Percentiles rank a stretch among this genome's conserved stretches.
phyloP scores from a whole-genome alignment of 2,329 filamentous ascomycete species.

The Sarocladiaceae sp. region DNA sequence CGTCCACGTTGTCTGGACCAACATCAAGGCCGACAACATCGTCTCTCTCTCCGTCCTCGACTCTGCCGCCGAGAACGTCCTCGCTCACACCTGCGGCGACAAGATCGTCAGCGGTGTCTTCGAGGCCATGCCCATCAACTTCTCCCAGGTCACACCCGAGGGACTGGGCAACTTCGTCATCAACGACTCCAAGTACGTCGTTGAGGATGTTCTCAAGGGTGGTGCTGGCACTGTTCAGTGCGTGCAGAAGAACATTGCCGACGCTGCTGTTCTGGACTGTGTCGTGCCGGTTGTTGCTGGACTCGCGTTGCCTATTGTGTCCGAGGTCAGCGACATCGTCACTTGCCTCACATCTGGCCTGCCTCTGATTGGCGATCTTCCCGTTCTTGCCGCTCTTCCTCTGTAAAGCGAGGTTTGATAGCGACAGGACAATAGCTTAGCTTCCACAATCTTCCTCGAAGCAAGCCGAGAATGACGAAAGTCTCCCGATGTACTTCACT shows the following conservation, averaged over 20 bases:
- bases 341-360: conserved; percentile 11
- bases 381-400: conserved; percentile 2
- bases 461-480: no score
- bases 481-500: no score
- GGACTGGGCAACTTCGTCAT: conserved; percentile 9
- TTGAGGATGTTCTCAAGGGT: neutral
- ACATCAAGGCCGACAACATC: conserved; percentile 6
- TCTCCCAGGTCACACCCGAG: conserved; percentile 5
- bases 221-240: neutral
- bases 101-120: conserved; percentile 8
- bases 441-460: no score
- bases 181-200: neutral
- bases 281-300: conserved; percentile 2
- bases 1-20: conserved; percentile 10
- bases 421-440: no score
- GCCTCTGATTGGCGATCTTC: conserved; percentile 8
- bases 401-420: conserved; percentile 6
- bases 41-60: conserved; percentile 10
- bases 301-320: neutral
- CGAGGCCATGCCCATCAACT: conserved; percentile 10
- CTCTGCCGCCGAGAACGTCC: conserved; percentile 9
- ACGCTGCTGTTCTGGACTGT: conserved; percentile 9
- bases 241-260: conserved; percentile 4
- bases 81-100: conserved; percentile 11
- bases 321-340: conserved; percentile 3